Percentiles rank a stretch among this genome's conserved stretches.
phyloP scores from a whole-genome alignment of 208 protist species.

The Trypanosoma boissoni region DNA sequence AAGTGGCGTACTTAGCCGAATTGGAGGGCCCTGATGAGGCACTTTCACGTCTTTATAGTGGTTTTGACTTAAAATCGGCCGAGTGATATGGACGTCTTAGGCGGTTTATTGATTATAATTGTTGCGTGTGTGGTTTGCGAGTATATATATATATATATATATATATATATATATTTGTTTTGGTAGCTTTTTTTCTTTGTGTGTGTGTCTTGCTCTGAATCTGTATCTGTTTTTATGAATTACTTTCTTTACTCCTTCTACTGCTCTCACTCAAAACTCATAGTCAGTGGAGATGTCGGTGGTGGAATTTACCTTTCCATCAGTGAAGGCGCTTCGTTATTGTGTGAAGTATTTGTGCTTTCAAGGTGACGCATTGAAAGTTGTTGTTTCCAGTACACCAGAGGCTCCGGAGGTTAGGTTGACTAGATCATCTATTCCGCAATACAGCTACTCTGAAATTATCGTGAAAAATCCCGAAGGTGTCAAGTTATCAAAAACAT shows the following conservation, averaged over 20 bases:
- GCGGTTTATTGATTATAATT: too few relatives aligned
- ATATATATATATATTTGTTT: not conserved
- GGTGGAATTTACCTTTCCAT: conserved; percentile 22
- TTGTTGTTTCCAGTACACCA: conserved; percentile 3
- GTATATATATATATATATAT: not conserved
- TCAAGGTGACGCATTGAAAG: conserved; percentile 11
- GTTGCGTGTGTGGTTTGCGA: too few relatives aligned
- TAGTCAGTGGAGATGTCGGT: conserved; percentile 1
- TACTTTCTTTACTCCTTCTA: too few relatives aligned
- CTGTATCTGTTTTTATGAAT: too few relatives aligned
- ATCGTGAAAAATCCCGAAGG: conserved; percentile 7
- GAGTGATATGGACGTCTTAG: not conserved
- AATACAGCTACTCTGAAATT: conserved; percentile 60
- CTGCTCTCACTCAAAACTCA: too few relatives aligned
- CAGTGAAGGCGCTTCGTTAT: conserved; percentile 14
- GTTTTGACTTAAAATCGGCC: conserved; percentile 57
- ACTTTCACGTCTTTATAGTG: conserved; percentile 58
- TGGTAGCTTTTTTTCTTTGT: conserved; percentile 1
- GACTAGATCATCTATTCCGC: conserved; percentile 38
- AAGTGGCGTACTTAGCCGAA: conserved; percentile 73
- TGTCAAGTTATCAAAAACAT: not conserved
- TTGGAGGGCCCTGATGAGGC: conserved; percentile 76
- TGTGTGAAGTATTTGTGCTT: conserved; percentile 25
- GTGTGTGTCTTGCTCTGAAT: not conserved
- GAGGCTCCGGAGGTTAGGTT: conserved; percentile 22